phyloP scores from a whole-genome alignment of 2,329 filamentous ascomycete genomes.

The Alternaria triticimaculans region DNA sequence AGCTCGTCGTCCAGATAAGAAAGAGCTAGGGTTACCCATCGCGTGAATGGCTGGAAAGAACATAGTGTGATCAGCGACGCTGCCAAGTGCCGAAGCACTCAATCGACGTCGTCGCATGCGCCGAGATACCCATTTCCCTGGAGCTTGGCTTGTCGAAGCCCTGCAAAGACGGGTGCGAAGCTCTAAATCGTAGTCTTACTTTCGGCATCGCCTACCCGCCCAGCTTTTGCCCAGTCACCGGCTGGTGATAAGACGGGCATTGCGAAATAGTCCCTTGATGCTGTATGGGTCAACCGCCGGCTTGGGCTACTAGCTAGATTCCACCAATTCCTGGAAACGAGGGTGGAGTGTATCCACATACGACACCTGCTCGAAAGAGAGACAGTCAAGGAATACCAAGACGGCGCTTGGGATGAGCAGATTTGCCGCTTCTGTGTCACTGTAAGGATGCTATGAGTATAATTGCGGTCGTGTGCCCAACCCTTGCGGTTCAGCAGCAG shows the following conservation, averaged over 20 bases:
- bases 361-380: constrained; percentile 31
- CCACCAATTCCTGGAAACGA: not conserved
- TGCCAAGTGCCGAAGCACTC: constrained; percentile 38
- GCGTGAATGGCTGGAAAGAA: constrained; percentile 13
- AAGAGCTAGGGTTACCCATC: constrained; percentile 7
- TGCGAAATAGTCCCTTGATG: not conserved
- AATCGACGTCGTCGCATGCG: constrained; percentile 24
- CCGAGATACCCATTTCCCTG: constrained; percentile 19
- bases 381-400: constrained; percentile 28
- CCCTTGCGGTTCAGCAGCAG: constrained; percentile 7
- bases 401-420: constrained; percentile 7
- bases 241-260: constrained; percentile 19
- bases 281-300: not conserved
- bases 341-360: constrained; percentile 1
- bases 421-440: constrained; percentile 17
- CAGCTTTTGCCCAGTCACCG: constrained; percentile 35
- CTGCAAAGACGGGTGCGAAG: constrained; percentile 14
- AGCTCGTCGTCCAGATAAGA: constrained; percentile 24
- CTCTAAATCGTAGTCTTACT: constrained; percentile 4
- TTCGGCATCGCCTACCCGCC: not conserved
- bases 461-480: constrained; percentile 13
- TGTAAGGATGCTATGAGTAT: constrained; percentile 12
- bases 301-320: not conserved
- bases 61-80: constrained; percentile 22
- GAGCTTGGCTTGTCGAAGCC: constrained; percentile 21